These are phyloP conservation scores for Pachyrhizus erosus DNA, from an alignment of 306 rosid genomes.

Conservation along the genomic window DNA sequence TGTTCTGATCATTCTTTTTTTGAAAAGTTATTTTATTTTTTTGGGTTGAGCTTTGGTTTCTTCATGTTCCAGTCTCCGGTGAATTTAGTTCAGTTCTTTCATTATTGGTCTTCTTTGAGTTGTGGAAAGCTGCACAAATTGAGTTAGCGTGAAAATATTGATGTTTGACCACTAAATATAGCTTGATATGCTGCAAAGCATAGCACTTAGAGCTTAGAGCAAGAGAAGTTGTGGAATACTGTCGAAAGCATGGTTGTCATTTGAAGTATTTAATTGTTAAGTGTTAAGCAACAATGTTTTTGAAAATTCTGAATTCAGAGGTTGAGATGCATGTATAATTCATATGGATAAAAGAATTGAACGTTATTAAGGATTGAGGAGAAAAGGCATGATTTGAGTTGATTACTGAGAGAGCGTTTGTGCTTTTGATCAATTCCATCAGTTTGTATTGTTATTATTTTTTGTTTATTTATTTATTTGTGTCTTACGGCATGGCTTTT, in stretches of 20 bases:
- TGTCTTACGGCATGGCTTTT: neutral
- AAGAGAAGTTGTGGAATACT: neutral
- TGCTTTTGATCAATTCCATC: neutral
- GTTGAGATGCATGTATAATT: neutral
- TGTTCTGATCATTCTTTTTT: neutral
- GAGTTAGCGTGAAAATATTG: neutral
- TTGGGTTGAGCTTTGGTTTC: neutral
- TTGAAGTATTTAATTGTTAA: neutral
- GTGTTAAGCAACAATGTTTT: neutral
- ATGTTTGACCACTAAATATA: neutral
- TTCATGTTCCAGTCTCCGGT: neutral
- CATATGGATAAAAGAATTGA: neutral
- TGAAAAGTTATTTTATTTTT: neutral
- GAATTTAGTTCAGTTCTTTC: neutral
- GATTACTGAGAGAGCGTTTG: neutral
- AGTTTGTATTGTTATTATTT: neutral
- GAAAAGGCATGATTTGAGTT: neutral
- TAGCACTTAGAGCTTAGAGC: neutral
- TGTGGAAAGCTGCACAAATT: conserved; percentile 5
- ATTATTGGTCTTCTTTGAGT: conserved; percentile 24
- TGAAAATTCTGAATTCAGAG: neutral
- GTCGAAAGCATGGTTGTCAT: conserved; percentile 8
- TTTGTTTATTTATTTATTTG: neutral
- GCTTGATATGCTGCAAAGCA: conserved; percentile 12
- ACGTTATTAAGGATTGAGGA: neutral